Evolutionary conservation across 2,329 filamentous ascomycete species (phyloP).

Genomic region (Fusarium keratoplasticum): DNA sequence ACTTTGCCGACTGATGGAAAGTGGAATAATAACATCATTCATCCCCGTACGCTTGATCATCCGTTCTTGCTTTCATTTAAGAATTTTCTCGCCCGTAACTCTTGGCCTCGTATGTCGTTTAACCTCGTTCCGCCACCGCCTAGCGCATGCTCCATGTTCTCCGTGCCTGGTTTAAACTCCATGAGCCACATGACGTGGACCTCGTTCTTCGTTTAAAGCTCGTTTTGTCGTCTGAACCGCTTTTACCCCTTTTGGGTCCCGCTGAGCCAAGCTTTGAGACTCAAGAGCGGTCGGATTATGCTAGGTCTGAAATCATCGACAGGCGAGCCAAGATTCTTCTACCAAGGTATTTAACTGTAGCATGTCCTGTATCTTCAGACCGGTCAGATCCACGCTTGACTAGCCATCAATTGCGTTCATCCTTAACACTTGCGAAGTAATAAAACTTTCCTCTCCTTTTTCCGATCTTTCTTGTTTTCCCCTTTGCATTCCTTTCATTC

Average conservation of each 20-base stretch:
- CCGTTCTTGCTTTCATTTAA: background rate
- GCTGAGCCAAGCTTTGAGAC: background rate
- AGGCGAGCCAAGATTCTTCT: background rate
- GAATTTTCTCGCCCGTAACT: background rate
- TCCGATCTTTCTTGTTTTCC: too few relatives aligned
- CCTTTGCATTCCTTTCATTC: background rate
- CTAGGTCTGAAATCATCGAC: background rate
- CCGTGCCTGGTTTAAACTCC: background rate
- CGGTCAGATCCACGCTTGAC: background rate
- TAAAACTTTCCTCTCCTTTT: background rate
- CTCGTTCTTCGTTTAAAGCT: background rate
- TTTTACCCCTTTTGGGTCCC: background rate
- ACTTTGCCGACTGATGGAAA: too few relatives aligned
- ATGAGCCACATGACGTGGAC: background rate
- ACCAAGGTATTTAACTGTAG: background rate
- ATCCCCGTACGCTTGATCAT: background rate
- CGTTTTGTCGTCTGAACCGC: background rate
- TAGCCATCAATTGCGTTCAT: background rate
- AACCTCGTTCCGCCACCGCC: background rate
- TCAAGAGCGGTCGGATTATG: background rate
- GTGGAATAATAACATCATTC: background rate
- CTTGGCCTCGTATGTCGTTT: background rate
- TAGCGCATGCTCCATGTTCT: background rate
- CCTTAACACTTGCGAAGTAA: background rate
- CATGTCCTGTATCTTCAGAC: background rate